Conservation (phyloP, 1,284 basidiomycete species). For the Cutaneotrichosporon curvatum region DNA sequence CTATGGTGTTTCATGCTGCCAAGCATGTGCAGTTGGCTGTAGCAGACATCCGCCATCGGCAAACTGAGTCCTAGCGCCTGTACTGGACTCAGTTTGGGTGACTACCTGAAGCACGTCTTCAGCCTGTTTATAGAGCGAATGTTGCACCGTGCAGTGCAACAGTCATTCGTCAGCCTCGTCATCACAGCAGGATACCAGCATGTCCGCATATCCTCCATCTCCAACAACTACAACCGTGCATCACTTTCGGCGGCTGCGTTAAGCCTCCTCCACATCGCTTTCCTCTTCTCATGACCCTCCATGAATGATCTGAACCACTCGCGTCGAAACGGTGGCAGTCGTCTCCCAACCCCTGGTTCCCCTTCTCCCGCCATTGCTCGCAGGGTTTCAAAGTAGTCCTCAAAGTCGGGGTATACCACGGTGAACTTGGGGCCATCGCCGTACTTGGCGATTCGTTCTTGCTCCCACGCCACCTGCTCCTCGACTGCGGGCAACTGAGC, state of each 20-base stretch:
- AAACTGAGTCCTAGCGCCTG: too few relatives aligned
- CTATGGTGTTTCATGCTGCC: too few relatives aligned
- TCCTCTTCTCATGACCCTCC: constrained; percentile 7
- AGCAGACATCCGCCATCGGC: too few relatives aligned
- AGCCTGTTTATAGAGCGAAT: too few relatives aligned
- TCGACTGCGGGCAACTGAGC: constrained; percentile 22
- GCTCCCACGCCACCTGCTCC: constrained; percentile 6
- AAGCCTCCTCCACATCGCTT: constrained; percentile 8
- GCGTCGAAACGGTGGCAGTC: constrained; percentile 4
- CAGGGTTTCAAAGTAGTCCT: constrained; percentile 10
- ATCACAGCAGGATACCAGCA: too few relatives aligned
- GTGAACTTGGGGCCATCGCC: constrained; percentile 7
- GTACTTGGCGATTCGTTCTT: not conserved
- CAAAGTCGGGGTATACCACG: constrained; percentile 4
- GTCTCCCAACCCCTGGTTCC: not conserved
- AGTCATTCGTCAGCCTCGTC: too few relatives aligned
- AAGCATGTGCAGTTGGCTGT: too few relatives aligned
- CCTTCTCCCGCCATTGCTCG: constrained; percentile 3
- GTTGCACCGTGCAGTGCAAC: too few relatives aligned
- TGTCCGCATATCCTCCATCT: too few relatives aligned
- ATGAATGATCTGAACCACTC: constrained; percentile 8
- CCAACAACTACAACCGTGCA: too few relatives aligned
- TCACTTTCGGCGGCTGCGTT: not conserved
- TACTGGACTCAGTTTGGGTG: too few relatives aligned
- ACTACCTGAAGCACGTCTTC: too few relatives aligned